Conservation (phyloP, 1,139 yeast genomes). For the Hemisphaericaspora xylanilytica region DNA sequence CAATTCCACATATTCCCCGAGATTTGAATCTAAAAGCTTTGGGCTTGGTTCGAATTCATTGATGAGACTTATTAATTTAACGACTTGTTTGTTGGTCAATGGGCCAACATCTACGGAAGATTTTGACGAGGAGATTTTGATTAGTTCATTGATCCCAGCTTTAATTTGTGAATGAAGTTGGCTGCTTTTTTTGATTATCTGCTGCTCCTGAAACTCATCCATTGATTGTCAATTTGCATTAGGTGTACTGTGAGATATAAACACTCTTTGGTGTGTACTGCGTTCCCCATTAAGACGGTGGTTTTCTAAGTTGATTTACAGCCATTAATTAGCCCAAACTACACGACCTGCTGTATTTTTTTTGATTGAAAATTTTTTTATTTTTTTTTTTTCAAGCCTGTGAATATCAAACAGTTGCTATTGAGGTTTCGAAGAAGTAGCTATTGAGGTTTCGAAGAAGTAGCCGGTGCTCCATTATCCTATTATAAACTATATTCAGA, state of each 20-base stretch:
- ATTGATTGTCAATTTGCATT: slow-evolving; percentile 9
- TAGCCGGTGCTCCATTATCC: too few species aligned
- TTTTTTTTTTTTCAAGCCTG: too few species aligned
- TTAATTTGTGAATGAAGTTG: slow-evolving; percentile 18
- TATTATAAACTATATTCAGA: slow-evolving; percentile 4
- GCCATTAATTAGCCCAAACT: slow-evolving; percentile 2
- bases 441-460: too few species aligned
- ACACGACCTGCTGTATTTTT: too few species aligned
- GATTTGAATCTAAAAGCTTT: slow-evolving; percentile 42
- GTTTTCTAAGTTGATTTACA: not conserved
- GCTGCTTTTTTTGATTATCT: slow-evolving; percentile 19
- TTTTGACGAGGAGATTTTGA: not conserved
- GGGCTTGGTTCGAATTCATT: slow-evolving; percentile 59
- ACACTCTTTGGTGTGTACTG: too few species aligned
- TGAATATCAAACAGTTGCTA: not conserved
- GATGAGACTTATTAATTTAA: slow-evolving; percentile 16
- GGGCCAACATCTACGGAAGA: not conserved
- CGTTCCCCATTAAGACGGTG: too few species aligned
- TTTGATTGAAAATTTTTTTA: too few species aligned
- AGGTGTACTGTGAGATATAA: too few species aligned
- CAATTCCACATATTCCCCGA: slow-evolving; percentile 30
- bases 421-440: too few species aligned
- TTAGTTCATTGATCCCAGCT: slow-evolving; percentile 1
- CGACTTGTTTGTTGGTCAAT: not conserved
- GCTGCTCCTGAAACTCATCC: slow-evolving; percentile 22